A percentile compares a stretch with the other conserved stretches of the same genome.
phyloP scores from a whole-genome alignment of 495 filamentous ascomycete genomes.

The Xylaria sp. region DNA sequence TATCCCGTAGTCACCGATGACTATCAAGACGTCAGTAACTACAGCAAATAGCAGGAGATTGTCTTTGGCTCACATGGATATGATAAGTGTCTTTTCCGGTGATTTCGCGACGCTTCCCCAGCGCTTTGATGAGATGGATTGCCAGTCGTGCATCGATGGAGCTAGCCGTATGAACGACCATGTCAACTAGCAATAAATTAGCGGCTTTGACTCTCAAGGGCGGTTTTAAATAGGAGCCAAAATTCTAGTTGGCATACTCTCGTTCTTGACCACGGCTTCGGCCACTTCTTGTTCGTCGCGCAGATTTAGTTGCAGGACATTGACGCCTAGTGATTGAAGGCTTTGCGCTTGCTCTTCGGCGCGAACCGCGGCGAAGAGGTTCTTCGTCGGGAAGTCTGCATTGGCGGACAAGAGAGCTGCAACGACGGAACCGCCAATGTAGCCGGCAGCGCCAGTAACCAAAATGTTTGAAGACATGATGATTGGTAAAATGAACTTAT shows the following conservation, averaged over 20 bases:
- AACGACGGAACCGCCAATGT: conserved; percentile 43
- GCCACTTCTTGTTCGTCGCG: conserved; percentile 35
- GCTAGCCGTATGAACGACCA: conserved; percentile 32
- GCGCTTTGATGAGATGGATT: conserved; percentile 38
- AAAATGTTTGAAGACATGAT: conserved; percentile 39
- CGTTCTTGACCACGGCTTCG: conserved; percentile 36
- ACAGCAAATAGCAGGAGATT: background rate
- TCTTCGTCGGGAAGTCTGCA: conserved; percentile 31
- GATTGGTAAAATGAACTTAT: background rate
- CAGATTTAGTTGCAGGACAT: conserved; percentile 39
- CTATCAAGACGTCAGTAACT: conserved; percentile 33
- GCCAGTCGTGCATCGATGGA: conserved; percentile 34
- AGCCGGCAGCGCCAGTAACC: conserved; percentile 45
- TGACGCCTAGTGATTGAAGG: conserved; percentile 36
- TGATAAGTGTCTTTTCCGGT: conserved; percentile 38
- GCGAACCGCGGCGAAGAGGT: conserved; percentile 38
- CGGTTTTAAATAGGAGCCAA: background rate
- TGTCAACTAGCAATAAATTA: conserved; percentile 14
- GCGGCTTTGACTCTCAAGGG: background rate
- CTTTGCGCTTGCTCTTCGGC: conserved; percentile 39
- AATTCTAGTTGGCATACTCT: conserved; percentile 33
- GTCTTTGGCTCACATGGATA: conserved; percentile 41
- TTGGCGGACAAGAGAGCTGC: conserved; percentile 36
- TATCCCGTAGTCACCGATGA: conserved; percentile 41
- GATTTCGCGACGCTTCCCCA: conserved; percentile 38